phyloP scores from a whole-genome alignment of 2,329 filamentous ascomycete species.

The Botrytis cinerea region DNA sequence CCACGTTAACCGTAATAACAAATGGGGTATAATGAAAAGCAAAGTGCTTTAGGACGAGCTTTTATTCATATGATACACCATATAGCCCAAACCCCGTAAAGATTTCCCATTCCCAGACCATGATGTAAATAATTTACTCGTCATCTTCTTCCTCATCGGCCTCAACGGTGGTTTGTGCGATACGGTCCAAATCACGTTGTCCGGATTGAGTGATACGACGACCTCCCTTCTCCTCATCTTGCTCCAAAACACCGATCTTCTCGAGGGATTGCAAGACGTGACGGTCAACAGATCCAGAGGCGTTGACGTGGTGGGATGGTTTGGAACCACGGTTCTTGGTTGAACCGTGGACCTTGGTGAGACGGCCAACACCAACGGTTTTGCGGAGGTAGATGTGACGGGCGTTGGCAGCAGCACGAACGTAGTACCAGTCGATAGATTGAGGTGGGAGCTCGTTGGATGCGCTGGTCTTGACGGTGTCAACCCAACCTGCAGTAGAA shows the following conservation, averaged over 20 bases:
- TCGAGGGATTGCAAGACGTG: constrained; percentile 96
- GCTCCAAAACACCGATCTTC: constrained; percentile 98
- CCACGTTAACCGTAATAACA: constrained; percentile 14
- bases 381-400: constrained; percentile 99
- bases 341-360: constrained; percentile 93
- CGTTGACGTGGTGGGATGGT: constrained; percentile 93
- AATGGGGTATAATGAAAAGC: constrained; percentile 24
- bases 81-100: constrained; percentile 34
- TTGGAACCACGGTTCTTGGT: constrained; percentile 95
- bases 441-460: constrained; percentile 98
- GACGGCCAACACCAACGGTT: constrained; percentile 96
- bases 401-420: constrained; percentile 90
- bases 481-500: constrained; percentile 79
- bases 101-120: constrained; percentile 29
- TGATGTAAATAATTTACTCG: constrained; percentile 53
- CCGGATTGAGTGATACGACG: constrained; percentile 97
- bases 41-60: constrained; percentile 23
- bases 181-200: constrained; percentile 98
- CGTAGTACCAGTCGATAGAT: constrained; percentile 95
- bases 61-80: constrained; percentile 25
- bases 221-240: constrained; percentile 97
- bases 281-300: constrained; percentile 92
- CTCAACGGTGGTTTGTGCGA: constrained; percentile 78
- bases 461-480: constrained; percentile 97
- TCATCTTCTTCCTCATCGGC: constrained; percentile 71